A percentile compares a stretch with the other conserved stretches of the same genome.
These are phyloP conservation scores for Lachnellula arida DNA, from an alignment of 2,329 filamentous ascomycete genomes.

Conservation along the genomic window DNA sequence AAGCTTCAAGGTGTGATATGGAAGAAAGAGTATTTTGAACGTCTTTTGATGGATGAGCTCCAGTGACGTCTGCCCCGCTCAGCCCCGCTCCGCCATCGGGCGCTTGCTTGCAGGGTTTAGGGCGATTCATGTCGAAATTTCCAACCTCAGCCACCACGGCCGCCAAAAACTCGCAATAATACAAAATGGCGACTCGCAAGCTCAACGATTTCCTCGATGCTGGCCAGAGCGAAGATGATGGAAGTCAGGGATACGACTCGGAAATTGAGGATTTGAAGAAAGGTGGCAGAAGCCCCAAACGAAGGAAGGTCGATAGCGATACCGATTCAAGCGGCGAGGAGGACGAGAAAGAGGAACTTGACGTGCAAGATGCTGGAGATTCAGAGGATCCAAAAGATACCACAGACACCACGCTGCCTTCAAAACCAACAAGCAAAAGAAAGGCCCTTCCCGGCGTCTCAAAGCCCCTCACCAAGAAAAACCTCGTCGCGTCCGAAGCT, in stretches of 20 bases:
- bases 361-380: slow-evolving; percentile 26
- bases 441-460: slow-evolving; percentile 44
- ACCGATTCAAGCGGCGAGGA: slow-evolving; percentile 38
- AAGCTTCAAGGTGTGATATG: slow-evolving; percentile 3
- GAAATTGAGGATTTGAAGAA: slow-evolving; percentile 61
- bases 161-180: neutral
- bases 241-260: slow-evolving; percentile 57
- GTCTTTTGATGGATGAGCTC: neutral
- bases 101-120: neutral
- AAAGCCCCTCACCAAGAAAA: slow-evolving; percentile 59
- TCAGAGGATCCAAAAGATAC: slow-evolving; percentile 19
- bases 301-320: slow-evolving; percentile 51
- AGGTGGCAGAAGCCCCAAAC: slow-evolving; percentile 57
- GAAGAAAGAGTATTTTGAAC: slow-evolving; percentile 1
- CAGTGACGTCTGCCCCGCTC: slow-evolving; percentile 5
- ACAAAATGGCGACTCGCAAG: slow-evolving; percentile 61
- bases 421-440: slow-evolving; percentile 26
- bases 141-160: neutral
- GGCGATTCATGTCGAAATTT: neutral
- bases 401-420: slow-evolving; percentile 1
- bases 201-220: slow-evolving; percentile 67
- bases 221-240: slow-evolving; percentile 49
- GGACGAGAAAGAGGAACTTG: slow-evolving; percentile 25
- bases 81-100: neutral
- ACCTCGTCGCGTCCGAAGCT: slow-evolving; percentile 59